phyloP scores from a whole-genome alignment of 2,329 filamentous ascomycete genomes.

The Botrytis deweyae region DNA sequence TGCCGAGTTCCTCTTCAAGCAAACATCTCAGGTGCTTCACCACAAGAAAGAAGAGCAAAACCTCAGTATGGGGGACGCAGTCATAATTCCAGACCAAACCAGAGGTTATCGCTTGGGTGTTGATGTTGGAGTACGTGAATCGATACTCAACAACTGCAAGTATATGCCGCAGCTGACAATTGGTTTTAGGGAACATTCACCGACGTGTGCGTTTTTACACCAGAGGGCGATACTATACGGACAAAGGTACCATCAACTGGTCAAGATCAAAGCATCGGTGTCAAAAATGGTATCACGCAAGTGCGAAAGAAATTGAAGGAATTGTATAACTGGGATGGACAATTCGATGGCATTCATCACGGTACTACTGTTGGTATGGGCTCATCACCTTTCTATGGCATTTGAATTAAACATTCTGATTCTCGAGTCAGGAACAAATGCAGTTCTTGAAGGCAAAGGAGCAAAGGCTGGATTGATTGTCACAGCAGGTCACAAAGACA shows the following conservation, averaged over 20 bases:
- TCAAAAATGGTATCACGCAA: conserved; percentile 11
- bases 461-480: conserved; percentile 4
- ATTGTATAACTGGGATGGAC: conserved; percentile 4
- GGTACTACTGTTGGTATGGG: conserved; percentile 15
- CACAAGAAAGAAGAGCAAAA: neutral
- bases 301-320: neutral
- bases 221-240: conserved; percentile 3
- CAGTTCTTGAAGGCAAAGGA: conserved; percentile 6
- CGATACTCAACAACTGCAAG: neutral
- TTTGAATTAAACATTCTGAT: neutral
- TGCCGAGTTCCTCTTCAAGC: too few species aligned
- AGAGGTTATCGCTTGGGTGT: conserved; percentile 7
- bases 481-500: neutral
- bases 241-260: conserved; percentile 8
- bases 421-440: conserved; percentile 3
- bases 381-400: neutral
- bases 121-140: conserved; percentile 13
- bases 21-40: neutral
- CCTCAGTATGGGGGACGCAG: neutral
- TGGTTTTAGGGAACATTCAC: conserved; percentile 8
- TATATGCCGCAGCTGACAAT: neutral
- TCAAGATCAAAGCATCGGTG: conserved; percentile 8
- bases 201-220: conserved; percentile 16
- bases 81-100: neutral
- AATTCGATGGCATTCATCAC: conserved; percentile 12